phyloP scores from a whole-genome alignment of 768 basidiomycete genomes.

The Mrakia gelida region DNA sequence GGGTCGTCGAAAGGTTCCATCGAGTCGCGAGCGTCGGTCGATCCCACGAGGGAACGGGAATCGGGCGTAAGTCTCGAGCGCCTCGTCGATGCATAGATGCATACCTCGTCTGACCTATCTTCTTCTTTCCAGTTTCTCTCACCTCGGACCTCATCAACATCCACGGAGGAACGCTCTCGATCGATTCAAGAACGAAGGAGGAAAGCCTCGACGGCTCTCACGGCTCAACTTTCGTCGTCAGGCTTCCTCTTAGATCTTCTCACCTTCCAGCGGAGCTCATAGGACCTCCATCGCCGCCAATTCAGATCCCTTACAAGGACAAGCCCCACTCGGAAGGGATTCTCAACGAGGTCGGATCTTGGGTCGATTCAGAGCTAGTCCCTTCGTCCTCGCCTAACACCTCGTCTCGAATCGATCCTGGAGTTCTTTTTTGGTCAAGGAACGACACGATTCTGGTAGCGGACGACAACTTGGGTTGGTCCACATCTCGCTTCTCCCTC shows the following conservation, averaged over 20 bases:
- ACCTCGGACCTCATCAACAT: slow-evolving; percentile 45
- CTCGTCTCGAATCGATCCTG: slow-evolving; percentile 41
- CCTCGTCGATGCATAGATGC: neutral
- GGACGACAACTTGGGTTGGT: slow-evolving; percentile 21
- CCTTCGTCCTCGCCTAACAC: slow-evolving; percentile 33
- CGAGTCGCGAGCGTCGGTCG: slow-evolving; percentile 45
- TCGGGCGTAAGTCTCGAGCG: slow-evolving; percentile 3
- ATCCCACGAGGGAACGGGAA: slow-evolving; percentile 41
- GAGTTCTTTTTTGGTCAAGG: slow-evolving; percentile 43
- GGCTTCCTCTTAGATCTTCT: slow-evolving; percentile 44
- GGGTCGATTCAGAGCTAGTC: slow-evolving; percentile 5
- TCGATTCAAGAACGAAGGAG: slow-evolving; percentile 40
- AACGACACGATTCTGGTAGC: slow-evolving; percentile 32
- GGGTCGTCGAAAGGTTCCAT: slow-evolving; percentile 47
- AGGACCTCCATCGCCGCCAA: too few relatives aligned
- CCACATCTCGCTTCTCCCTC: too few relatives aligned
- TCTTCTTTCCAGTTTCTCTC: slow-evolving; percentile 42
- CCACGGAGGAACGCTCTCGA: slow-evolving; percentile 44
- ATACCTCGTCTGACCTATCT: neutral
- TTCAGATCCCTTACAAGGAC: neutral
- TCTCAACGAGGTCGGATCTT: slow-evolving; percentile 44
- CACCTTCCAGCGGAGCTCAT: slow-evolving; percentile 25
- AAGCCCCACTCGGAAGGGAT: slow-evolving; percentile 43
- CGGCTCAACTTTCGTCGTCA: slow-evolving; percentile 44
- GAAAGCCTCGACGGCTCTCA: slow-evolving; percentile 43